These are phyloP conservation scores for Malus asiatica DNA, from an alignment of 306 rosid genomes.

Conservation along the genomic window DNA sequence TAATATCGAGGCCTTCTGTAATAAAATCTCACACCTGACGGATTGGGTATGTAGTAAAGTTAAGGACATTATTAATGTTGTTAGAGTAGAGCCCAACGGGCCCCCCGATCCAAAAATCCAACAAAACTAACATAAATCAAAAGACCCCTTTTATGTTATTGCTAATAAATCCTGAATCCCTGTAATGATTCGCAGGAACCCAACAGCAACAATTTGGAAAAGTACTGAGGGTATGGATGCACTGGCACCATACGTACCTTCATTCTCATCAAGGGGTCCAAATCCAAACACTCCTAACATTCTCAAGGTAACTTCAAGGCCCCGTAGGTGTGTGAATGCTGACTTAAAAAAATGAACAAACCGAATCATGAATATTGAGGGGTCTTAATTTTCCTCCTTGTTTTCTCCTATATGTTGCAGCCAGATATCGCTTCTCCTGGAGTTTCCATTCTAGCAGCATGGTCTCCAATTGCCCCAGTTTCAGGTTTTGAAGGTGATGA, in stretches of 20 bases:
- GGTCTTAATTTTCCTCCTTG: neutral
- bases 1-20: no score
- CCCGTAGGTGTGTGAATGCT: no score
- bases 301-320: conserved; percentile 21
- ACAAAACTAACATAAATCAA: no score
- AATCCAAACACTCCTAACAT: conserved; percentile 24
- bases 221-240: conserved; percentile 13
- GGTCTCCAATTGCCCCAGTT: conserved; percentile 7
- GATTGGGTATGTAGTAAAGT: no score
- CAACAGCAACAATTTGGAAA: conserved; percentile 37
- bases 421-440: conserved; percentile 46
- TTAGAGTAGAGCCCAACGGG: no score
- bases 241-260: conserved; percentile 23
- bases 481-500: conserved; percentile 4
- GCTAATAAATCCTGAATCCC: no score
- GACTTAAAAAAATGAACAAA: no score
- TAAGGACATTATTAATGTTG: no score
- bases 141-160: no score
- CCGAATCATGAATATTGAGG: no score
- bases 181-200: neutral
- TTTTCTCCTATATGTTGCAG: conserved; percentile 3
- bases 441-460: conserved; percentile 36
- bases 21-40: no score
- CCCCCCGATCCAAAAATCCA: no score
- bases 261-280: conserved; percentile 59